phyloP scores from a whole-genome alignment of 371 early-diverging fungal species.

The Haplosporangium sp. region DNA sequence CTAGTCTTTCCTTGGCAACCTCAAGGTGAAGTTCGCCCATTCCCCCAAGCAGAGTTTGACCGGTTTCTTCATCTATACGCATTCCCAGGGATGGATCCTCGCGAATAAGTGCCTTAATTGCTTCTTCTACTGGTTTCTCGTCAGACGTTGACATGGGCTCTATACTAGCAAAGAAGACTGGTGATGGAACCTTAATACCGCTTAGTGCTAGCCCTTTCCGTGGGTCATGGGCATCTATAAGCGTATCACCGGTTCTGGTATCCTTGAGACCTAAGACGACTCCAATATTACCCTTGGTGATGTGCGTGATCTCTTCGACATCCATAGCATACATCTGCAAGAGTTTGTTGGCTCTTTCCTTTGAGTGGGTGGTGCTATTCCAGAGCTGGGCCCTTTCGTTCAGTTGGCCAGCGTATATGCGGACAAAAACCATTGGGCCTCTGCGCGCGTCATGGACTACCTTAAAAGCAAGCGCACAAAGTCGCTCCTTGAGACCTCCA shows the following conservation, averaged over 20 bases:
- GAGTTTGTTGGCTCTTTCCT: slow-evolving; percentile 89
- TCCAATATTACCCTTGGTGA: slow-evolving; percentile 90
- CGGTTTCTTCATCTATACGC: slow-evolving; percentile 84
- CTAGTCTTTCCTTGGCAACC: slow-evolving; percentile 84
- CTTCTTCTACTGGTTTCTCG: slow-evolving; percentile 81
- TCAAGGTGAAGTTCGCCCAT: slow-evolving; percentile 98
- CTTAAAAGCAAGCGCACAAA: slow-evolving; percentile 95
- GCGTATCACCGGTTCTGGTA: slow-evolving; percentile 94
- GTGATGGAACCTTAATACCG: slow-evolving; percentile 87
- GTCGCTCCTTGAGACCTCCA: slow-evolving; percentile 60
- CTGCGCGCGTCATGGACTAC: slow-evolving; percentile 86
- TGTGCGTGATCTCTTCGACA: slow-evolving; percentile 83
- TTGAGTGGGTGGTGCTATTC: slow-evolving; percentile 72
- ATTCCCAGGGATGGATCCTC: slow-evolving; percentile 94
- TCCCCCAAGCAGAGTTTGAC: slow-evolving; percentile 91
- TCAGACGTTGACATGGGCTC: slow-evolving; percentile 85
- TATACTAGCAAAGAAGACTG: slow-evolving; percentile 91
- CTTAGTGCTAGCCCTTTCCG: slow-evolving; percentile 70
- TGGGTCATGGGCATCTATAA: slow-evolving; percentile 72
- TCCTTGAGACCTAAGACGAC: slow-evolving; percentile 89
- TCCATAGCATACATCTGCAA: slow-evolving; percentile 94
- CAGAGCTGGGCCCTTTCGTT: slow-evolving; percentile 73
- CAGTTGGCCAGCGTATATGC: slow-evolving; percentile 91
- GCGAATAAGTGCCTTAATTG: slow-evolving; percentile 77
- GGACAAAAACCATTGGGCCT: slow-evolving; percentile 93